Evolutionary conservation across 2,329 filamentous ascomycete genomes (phyloP), one percentile per base, ranked within the genome.

Genomic region (Chlorencoelia australis): DNA sequence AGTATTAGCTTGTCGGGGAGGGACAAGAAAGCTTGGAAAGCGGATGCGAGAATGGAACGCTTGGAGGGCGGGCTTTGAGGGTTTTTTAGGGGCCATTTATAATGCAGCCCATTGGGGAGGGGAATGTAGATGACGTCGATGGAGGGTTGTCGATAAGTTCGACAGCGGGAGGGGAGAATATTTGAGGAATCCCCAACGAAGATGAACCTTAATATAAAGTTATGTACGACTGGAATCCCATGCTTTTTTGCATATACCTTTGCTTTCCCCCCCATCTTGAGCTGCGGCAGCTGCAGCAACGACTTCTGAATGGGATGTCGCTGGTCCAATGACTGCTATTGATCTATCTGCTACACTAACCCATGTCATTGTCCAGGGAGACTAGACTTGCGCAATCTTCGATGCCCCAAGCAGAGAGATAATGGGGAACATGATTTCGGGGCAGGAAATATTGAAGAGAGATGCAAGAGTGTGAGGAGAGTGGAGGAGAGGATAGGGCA

Each of bases 41-140:
- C n/a, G n/a, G n/a, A n/a, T n/a, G n/a, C n/a, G n/a, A n/a, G n/a
- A n/a, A n/a, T n/a, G n/a, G n/a, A n/a, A n/a, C n/a, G n/a, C n/a
- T n/a, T n/a, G n/a, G n/a, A n/a, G n/a, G n/a, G n/a, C n/a, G n/a
- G n/a, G n/a, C n/a, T n/a, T n/a, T n/a, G n/a, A n/a, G n/a, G n/a
- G n/a, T n/a, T n/a, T n/a, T n/a, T n/a, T n/a, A n/a, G n/a, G n/a
- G n/a, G n/a, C 65, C 67, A 73, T 47, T 69, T 62, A 30, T 52
- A 58, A 45, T 65, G 62, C 7, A 64, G 48, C 4, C 57, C 54
- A 35, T 59, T 59, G 5, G 65, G 64, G 4, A 73, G 57, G 5
- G 67, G 60, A 39, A 73, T 67, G 50, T 70, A 73, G 32, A 74
- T 63, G 13, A 61, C 64, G 25, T 69, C 62, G 48, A 66, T 66